Evolutionary conservation across 768 basidiomycete genomes (phyloP).

Genomic region (Paxillus ammoniavirescens): DNA sequence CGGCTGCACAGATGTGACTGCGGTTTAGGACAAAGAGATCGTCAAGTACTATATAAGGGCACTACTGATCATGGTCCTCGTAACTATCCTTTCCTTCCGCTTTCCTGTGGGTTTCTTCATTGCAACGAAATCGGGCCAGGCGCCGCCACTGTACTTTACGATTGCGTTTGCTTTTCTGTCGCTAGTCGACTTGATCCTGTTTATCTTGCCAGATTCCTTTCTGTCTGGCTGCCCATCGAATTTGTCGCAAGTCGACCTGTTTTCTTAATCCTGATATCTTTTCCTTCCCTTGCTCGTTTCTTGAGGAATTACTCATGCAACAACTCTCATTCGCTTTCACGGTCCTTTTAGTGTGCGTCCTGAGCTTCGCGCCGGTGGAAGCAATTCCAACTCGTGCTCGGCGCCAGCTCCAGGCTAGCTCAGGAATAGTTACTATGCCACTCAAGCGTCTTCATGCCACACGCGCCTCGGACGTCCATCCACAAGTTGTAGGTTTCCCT

Average conservation of each 20-base stretch:
- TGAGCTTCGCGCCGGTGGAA: constrained; percentile 38
- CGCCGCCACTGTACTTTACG: constrained; percentile 14
- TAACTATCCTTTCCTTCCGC: background rate
- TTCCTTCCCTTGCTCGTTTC: background rate
- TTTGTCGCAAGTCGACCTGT: constrained; percentile 15
- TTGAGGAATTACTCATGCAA: constrained; percentile 44
- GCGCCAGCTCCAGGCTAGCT: constrained; percentile 11
- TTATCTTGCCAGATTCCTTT: background rate
- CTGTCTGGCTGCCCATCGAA: background rate
- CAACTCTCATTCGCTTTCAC: constrained; percentile 46
- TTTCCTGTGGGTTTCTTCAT: background rate
- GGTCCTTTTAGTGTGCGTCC: constrained; percentile 51
- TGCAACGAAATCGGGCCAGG: constrained; percentile 15
- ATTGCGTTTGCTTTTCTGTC: constrained; percentile 7
- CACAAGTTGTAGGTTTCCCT: constrained; percentile 40
- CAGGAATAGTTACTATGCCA: constrained; percentile 41
- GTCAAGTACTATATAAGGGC: no score
- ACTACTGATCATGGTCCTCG: background rate
- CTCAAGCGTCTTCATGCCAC: constrained; percentile 35
- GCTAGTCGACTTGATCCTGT: constrained; percentile 15
- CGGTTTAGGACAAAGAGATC: background rate
- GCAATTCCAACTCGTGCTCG: constrained; percentile 18
- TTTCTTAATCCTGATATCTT: background rate
- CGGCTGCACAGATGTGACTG: no score
- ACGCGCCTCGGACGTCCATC: constrained; percentile 35